These are phyloP conservation scores for Mycena alexandri DNA, from an alignment of 768 basidiomycete genomes.

Conservation along the genomic window DNA sequence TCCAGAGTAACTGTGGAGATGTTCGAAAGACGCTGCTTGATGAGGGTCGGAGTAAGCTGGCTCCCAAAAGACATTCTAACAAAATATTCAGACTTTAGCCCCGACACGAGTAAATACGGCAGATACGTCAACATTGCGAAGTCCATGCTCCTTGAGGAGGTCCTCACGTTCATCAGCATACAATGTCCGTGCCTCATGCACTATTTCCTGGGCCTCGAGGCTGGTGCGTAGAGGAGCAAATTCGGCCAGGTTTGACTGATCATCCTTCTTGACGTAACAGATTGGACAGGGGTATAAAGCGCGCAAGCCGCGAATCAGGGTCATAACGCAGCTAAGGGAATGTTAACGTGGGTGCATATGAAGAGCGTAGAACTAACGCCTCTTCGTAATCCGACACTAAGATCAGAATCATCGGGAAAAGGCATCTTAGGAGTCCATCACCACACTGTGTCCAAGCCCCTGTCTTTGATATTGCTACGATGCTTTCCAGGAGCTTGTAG, in stretches of 20 bases:
- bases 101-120: constrained; percentile 10
- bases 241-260: constrained; percentile 40
- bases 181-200: constrained; percentile 29
- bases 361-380: constrained; percentile 47
- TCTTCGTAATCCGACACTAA: constrained; percentile 60
- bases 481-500: constrained; percentile 44
- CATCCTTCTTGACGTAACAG: constrained; percentile 48
- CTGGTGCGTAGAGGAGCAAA: background rate
- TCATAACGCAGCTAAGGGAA: constrained; percentile 53
- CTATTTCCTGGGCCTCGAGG: constrained; percentile 28
- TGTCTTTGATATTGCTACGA: constrained; percentile 35
- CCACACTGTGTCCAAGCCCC: constrained; percentile 45
- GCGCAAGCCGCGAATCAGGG: constrained; percentile 47
- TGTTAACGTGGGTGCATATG: background rate
- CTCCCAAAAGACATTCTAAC: constrained; percentile 57
- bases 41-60: constrained; percentile 51
- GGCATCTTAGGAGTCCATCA: constrained; percentile 39
- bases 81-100: background rate
- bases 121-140: constrained; percentile 42
- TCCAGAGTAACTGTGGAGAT: constrained; percentile 47
- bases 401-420: constrained; percentile 55
- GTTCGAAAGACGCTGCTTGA: constrained; percentile 51
- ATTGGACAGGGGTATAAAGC: constrained; percentile 52
- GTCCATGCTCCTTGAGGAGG: constrained; percentile 37
- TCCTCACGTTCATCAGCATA: constrained; percentile 34